Base-by-base conservation (phyloP, 495 filamentous ascomycete genomes). In the Penicillium antarcticum region DNA sequence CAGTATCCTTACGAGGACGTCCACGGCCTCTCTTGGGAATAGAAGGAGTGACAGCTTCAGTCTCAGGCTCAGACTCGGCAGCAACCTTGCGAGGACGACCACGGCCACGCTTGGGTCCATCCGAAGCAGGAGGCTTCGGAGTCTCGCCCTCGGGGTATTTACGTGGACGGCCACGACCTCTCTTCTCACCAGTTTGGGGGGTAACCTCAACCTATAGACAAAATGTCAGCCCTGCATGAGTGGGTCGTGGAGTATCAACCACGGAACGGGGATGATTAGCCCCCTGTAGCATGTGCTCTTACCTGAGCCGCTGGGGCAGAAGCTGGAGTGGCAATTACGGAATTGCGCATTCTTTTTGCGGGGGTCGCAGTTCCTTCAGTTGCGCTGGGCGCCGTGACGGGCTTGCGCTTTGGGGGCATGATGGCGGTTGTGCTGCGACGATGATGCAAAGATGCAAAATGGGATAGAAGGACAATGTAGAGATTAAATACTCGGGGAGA, bases 151-250 rank as follows among this genome's bases (percentile, higher is more conserved):
- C 60, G 14, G 69, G 66, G 44, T 63, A 60, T 48, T 72, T 72
- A 42, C 71, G 64, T 16, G 71, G 71, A 21, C 71, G 71, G 36
- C 71, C 71, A 41, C 71, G 66, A 39, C 64, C 65, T 47, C 66
- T 59, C 46, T 71, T 74, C 39, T 72, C 71, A 21, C 55, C 58
- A 4, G 66, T 63, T 42, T 63, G 55, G n/a, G 65, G 67, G 10
- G 53, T 58, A 32, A 34, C 48, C 32, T 43, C 18, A 24, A 52
- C 4, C 58, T 62, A 24, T 39, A 37, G 10, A 12, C 10, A 29
- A 17, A 1, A 36, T 10, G 24, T 26, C 17, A 51, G 55, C 47
- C 37, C 33, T 14, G 13, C 31, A 8, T 31, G 37, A 43, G 46
- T 16, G 16, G 37, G 46, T 57, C 14, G 48, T 52, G 48, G 47